These are phyloP conservation scores for Nemania abortiva DNA, from an alignment of 2,329 filamentous ascomycete genomes.

Conservation along the genomic window DNA sequence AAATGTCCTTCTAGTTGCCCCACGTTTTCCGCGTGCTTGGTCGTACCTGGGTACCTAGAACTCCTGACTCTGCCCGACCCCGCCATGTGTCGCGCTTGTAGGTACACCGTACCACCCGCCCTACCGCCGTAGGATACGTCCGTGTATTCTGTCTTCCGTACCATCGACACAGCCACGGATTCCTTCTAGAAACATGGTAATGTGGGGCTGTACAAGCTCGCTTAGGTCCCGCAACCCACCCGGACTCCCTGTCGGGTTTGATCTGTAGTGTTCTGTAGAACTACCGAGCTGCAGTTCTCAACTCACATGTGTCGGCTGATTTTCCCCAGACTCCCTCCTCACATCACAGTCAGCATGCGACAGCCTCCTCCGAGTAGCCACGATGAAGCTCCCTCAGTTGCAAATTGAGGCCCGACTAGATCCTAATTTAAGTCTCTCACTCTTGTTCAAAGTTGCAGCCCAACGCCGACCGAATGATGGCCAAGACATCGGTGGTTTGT, in stretches of 20 bases:
- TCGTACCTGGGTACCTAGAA: background rate
- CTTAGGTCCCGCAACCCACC: background rate
- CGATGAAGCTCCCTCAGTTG: slow-evolving; percentile 22
- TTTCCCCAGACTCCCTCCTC: slow-evolving; percentile 24
- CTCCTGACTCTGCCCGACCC: slow-evolving; percentile 1
- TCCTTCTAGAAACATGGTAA: slow-evolving; percentile 34
- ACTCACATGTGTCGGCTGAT: slow-evolving; percentile 12
- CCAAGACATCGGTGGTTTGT: slow-evolving; percentile 9
- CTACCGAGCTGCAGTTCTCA: slow-evolving; percentile 22
- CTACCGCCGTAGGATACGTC: no score
- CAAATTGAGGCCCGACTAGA: slow-evolving; percentile 29
- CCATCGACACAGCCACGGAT: slow-evolving; percentile 1
- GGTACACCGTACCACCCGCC: background rate
- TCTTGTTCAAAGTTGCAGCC: slow-evolving; percentile 32
- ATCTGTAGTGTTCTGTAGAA: slow-evolving; percentile 9
- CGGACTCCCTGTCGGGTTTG: background rate
- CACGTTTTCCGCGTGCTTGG: slow-evolving; percentile 23
- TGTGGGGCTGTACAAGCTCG: slow-evolving; percentile 5
- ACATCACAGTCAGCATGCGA: slow-evolving; percentile 10
- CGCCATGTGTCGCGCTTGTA: background rate
- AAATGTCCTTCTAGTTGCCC: slow-evolving; percentile 19
- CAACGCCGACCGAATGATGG: slow-evolving; percentile 25
- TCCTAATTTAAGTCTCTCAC: background rate
- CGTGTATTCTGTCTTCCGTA: no score
- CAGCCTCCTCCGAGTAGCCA: background rate